Evolutionary conservation across 2,329 filamentous ascomycete species (phyloP).

Genomic region (Orbilia blumenaviensis): DNA sequence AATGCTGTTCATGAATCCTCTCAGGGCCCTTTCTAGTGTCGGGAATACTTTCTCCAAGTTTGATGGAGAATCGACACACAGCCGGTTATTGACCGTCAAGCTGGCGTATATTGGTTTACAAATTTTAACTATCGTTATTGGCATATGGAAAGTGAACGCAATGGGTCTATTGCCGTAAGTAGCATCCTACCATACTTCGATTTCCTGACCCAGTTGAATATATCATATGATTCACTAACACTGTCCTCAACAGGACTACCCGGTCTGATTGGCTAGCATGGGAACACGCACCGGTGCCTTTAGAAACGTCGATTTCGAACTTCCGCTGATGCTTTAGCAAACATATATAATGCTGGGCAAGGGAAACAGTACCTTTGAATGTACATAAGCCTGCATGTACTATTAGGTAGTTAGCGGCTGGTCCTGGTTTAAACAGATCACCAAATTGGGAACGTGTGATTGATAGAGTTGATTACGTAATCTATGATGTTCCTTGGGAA

Average conservation of each 20-base stretch:
- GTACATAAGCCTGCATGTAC: constrained; percentile 14
- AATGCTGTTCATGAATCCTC: constrained; percentile 97
- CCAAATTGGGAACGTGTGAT: neutral
- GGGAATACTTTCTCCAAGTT: constrained; percentile 91
- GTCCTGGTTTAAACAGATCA: neutral
- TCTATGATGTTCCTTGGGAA: neutral
- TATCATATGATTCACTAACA: neutral
- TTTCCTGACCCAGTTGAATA: no score
- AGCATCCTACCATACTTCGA: neutral
- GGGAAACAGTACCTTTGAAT: neutral
- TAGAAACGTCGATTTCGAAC: constrained; percentile 53
- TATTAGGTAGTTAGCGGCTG: no score
- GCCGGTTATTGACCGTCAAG: constrained; percentile 81
- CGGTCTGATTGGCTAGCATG: constrained; percentile 97
- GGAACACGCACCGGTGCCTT: constrained; percentile 69
- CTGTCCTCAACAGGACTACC: constrained; percentile 73
- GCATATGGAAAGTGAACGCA: constrained; percentile 93
- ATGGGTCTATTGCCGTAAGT: constrained; percentile 94
- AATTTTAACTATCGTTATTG: constrained; percentile 80
- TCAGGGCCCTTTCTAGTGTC: constrained; percentile 82
- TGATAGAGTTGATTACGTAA: constrained; percentile 28
- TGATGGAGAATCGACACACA: constrained; percentile 79
- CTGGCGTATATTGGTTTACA: constrained; percentile 88
- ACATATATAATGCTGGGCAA: neutral
- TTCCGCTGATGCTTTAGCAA: constrained; percentile 47